Evolutionary conservation across 495 filamentous ascomycete genomes (phyloP).

Genomic region (Xanthoparmelia taractica): DNA sequence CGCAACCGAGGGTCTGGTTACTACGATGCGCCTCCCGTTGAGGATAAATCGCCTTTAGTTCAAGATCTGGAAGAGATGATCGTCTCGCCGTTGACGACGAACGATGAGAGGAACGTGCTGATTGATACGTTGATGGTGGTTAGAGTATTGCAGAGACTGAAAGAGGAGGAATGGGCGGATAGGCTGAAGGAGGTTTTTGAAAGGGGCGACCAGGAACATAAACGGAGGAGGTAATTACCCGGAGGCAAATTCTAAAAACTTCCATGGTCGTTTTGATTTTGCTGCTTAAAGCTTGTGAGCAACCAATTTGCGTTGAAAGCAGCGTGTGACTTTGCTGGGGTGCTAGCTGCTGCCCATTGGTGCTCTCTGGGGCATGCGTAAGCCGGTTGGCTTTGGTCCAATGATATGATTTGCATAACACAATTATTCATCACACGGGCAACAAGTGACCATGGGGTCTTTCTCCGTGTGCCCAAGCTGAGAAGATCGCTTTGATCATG

Average conservation of each 20-base stretch:
- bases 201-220: not conserved
- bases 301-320: not conserved
- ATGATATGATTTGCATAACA: not conserved
- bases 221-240: not conserved
- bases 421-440: not conserved
- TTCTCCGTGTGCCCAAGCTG: not conserved
- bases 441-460: not conserved
- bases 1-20: not conserved
- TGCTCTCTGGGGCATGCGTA: not conserved
- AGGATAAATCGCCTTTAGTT: not conserved
- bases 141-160: not conserved
- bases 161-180: not conserved
- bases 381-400: not conserved
- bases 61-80: conserved; percentile 5
- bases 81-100: not conserved
- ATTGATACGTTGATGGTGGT: conserved; percentile 2
- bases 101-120: not conserved
- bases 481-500: not conserved
- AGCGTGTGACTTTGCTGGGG: not conserved
- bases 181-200: not conserved
- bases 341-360: not conserved
- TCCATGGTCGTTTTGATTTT: not conserved
- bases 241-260: not conserved
- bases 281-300: not conserved
- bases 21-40: conserved; percentile 1